Percentiles rank a stretch among this genome's conserved stretches.
phyloP scores from a whole-genome alignment of 495 filamentous ascomycete species.

The Aspergillus cristatus region DNA sequence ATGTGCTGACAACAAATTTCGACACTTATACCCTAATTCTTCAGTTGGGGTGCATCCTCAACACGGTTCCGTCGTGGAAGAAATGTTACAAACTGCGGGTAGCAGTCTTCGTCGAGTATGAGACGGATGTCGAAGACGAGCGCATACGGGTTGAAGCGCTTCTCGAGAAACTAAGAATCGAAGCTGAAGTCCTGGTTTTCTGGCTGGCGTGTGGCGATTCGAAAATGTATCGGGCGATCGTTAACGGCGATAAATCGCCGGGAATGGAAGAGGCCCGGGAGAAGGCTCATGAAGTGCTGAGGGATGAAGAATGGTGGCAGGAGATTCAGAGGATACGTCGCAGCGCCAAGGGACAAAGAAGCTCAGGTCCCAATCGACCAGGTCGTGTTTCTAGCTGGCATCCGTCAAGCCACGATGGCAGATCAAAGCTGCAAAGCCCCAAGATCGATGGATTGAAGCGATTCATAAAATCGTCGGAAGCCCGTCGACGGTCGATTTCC shows the following conservation, averaged over 20 bases:
- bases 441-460: conserved; percentile 41
- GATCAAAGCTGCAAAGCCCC: conserved; percentile 24
- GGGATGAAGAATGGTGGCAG: conserved; percentile 75
- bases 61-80: conserved; percentile 78
- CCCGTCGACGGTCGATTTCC: conserved; percentile 54
- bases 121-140: conserved; percentile 76
- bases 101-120: conserved; percentile 81
- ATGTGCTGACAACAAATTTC: conserved; percentile 79
- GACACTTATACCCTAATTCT: conserved; percentile 86
- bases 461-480: conserved; percentile 32
- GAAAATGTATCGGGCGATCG: conserved; percentile 65
- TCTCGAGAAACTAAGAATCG: conserved; percentile 71
- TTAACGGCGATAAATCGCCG: conserved; percentile 51
- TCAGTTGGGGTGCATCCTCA: conserved; percentile 75
- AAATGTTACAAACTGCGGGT: conserved; percentile 66
- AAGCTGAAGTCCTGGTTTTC: conserved; percentile 70
- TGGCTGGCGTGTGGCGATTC: conserved; percentile 71
- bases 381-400: conserved; percentile 38
- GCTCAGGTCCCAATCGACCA: too few species aligned
- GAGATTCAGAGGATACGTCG: conserved; percentile 56
- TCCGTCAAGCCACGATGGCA: conserved; percentile 46
- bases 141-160: conserved; percentile 61
- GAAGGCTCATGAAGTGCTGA: conserved; percentile 50
- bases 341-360: conserved; percentile 5
- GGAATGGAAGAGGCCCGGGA: conserved; percentile 35